phyloP scores from a whole-genome alignment of 83 land plant species.

The Thuja plicata region DNA sequence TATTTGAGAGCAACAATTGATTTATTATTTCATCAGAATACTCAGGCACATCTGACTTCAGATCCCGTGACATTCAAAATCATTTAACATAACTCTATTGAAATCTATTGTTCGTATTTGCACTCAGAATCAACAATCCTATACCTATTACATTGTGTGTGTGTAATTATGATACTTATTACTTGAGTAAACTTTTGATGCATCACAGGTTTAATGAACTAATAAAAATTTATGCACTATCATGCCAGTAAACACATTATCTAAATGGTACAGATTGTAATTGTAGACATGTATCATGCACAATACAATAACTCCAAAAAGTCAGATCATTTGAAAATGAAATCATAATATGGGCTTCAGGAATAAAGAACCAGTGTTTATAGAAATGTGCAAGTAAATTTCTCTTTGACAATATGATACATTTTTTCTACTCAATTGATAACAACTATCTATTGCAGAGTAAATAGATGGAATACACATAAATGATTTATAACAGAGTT shows the following conservation, averaged over 20 bases:
- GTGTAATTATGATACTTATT: not conserved
- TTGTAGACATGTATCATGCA: not conserved
- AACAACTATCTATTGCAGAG: no score
- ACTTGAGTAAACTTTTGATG: not conserved
- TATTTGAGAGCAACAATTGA: slow-evolving; percentile 28
- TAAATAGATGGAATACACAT: no score
- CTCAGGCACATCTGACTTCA: not conserved
- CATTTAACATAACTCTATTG: not conserved
- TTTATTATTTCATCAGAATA: slow-evolving; percentile 19
- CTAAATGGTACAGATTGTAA: not conserved
- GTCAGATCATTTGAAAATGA: not conserved
- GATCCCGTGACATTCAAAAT: not conserved
- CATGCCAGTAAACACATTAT: not conserved
- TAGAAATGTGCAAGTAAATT: not conserved
- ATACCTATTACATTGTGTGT: not conserved
- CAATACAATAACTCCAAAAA: not conserved
- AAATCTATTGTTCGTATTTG: not conserved
- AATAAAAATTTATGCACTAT: not conserved
- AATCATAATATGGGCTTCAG: not conserved
- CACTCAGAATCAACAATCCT: not conserved
- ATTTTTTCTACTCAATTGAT: no score
- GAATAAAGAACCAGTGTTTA: not conserved
- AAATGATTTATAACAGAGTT: no score
- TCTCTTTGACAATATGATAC: not conserved
- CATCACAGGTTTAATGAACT: not conserved